Percentiles rank a stretch among this genome's conserved stretches.
Evolutionary conservation across 495 filamentous ascomycete genomes (phyloP).

Genomic region (Aspergillus avenaceus): DNA sequence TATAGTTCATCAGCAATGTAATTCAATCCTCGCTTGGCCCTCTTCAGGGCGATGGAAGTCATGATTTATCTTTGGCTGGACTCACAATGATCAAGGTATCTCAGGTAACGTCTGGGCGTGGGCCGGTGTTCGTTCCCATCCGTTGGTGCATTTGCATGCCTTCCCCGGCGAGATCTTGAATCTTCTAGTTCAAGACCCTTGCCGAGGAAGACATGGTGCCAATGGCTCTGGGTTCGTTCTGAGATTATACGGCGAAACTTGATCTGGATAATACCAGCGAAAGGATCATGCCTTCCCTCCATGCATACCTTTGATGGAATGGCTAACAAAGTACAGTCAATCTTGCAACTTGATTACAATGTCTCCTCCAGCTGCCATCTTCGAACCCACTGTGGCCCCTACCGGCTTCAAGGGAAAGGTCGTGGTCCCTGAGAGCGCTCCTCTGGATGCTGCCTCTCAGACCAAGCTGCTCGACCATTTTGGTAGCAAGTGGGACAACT

Average conservation of each 20-base stretch:
- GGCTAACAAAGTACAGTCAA: conserved; percentile 36
- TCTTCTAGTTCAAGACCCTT: background rate
- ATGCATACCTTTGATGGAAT: conserved; percentile 29
- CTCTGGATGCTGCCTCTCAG: conserved; percentile 34
- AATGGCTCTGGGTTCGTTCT: conserved; percentile 56
- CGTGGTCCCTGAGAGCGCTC: conserved; percentile 32
- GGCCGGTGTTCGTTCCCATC: conserved; percentile 61
- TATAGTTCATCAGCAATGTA: conserved; percentile 20
- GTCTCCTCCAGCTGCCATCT: conserved; percentile 68
- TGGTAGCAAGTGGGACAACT: conserved; percentile 67
- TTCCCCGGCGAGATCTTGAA: conserved; percentile 3
- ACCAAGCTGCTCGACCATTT: conserved; percentile 58
- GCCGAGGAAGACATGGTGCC: background rate
- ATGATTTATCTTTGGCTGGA: conserved; percentile 38
- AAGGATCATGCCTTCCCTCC: conserved; percentile 84
- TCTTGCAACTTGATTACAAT: conserved; percentile 53
- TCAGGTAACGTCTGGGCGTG: conserved; percentile 59
- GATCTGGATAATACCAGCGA: conserved; percentile 99
- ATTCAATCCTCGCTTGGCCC: conserved; percentile 8
- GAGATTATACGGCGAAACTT: conserved; percentile 98
- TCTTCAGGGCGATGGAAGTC: conserved; percentile 30
- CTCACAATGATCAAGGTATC: conserved; percentile 57
- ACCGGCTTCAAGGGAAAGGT: conserved; percentile 47
- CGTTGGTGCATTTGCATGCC: conserved; percentile 13
- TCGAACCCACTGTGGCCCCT: conserved; percentile 35